These are phyloP conservation scores for Clonostachys sp. DNA, from an alignment of 2,329 filamentous ascomycete species.

Conservation along the genomic window DNA sequence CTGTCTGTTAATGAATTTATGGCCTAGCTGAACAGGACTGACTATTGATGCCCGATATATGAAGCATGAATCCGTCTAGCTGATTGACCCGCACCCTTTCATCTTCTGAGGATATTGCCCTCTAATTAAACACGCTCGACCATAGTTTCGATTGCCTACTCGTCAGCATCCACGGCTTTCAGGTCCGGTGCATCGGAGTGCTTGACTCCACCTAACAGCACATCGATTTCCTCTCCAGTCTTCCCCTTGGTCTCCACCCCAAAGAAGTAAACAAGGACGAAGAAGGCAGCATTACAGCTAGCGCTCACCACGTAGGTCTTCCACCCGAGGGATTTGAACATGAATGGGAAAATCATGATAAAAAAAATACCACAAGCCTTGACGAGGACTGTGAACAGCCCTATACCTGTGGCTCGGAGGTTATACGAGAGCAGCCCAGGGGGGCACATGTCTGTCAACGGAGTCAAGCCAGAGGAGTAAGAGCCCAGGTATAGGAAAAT, in stretches of 20 bases:
- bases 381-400: not conserved
- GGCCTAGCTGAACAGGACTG: no score
- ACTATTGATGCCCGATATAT: no score
- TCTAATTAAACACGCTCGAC: no score
- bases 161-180: no score
- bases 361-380: constrained; percentile 4
- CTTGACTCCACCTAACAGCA: constrained; percentile 8
- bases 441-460: constrained; percentile 6
- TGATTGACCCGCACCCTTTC: no score
- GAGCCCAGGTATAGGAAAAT: constrained; percentile 9
- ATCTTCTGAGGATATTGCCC: no score
- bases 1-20: no score
- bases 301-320: constrained; percentile 11
- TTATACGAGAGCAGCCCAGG: constrained; percentile 9
- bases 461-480: constrained; percentile 9
- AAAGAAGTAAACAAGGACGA: constrained; percentile 7
- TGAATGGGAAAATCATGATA: constrained; percentile 6
- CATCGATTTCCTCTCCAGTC: constrained; percentile 11
- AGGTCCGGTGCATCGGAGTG: not conserved
- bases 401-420: constrained; percentile 7
- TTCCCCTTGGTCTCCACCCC: constrained; percentile 10
- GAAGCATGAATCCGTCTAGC: no score
- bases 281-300: constrained; percentile 3
- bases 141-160: no score
- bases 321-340: constrained; percentile 9